Evolutionary conservation across 2,329 filamentous ascomycete species (phyloP), one percentile per base, ranked within the genome.

Genomic region (Basipetospora sp.): DNA sequence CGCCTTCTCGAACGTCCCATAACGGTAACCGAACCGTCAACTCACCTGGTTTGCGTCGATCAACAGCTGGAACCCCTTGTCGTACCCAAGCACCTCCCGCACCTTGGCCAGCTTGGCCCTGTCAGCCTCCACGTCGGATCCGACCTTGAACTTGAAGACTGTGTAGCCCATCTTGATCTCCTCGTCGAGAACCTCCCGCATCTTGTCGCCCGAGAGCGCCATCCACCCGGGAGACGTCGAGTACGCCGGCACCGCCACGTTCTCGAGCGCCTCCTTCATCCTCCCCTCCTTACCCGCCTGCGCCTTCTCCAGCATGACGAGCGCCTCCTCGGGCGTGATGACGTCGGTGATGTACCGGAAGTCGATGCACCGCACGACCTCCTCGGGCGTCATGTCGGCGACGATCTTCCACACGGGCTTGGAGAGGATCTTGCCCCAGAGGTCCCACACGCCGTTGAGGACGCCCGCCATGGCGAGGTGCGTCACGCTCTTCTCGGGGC

Each of bases 281-380:
- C 77, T 60, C 50, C 69, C 59, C 38, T 63, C 59, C 58, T 80
- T 80, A 5, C 69, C 71, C 2, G 50, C 48, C 52, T 77, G 67
- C 20, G 66, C 57, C 48, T 69, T 65, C 50, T 67, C 69, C 36
- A 80, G 54, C 48, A 81, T 63, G 33, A 59, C 58, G 29, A 80
- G 54, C 0, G 74, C 75, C 51, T 80, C 77, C 39, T 77, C 71
- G 0, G 73, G 74, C 1, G 76, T 80, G 36, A 81, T 63, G 2
- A 74, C 75, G 53, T 81, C 77, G 3, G 71, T 77, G 52, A 81
- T 80, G 51, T 81, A 81, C 34, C 77, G 60, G 59, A 80, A 81
- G 51, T 80, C 77, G 48, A 81, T 78, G 50, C 76, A 75, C 34
- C 63, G 55, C 25, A 81, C 76, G 36, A 79, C 67, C 54, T 81